Percentiles rank a stretch among this genome's conserved stretches.
Conservation (phyloP, 306 rosid genomes). For the Comarum palustre region DNA sequence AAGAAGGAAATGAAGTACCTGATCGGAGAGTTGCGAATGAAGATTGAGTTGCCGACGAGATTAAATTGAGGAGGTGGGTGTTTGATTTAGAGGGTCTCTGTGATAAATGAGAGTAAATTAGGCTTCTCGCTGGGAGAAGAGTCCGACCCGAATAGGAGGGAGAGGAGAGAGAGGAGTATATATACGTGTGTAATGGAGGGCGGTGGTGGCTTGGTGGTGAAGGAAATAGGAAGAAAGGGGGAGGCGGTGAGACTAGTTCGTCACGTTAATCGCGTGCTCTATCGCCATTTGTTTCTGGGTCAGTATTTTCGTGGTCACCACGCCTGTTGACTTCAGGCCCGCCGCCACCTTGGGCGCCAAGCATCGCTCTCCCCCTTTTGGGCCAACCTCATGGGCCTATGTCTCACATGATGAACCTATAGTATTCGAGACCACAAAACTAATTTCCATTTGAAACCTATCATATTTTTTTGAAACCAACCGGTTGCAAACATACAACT, state of each 20-base stretch:
- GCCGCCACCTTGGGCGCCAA: slow-evolving; percentile 3
- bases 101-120: neutral
- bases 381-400: neutral
- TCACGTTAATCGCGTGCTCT: slow-evolving; percentile 17
- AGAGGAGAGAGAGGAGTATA: neutral
- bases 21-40: slow-evolving; percentile 9
- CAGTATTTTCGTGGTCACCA: slow-evolving; percentile 24
- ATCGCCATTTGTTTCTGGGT: slow-evolving; percentile 8
- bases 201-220: neutral
- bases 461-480: no score
- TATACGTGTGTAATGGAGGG: neutral
- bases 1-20: neutral
- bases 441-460: no score
- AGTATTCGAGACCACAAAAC: no score
- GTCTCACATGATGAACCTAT: no score
- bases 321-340: neutral
- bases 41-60: neutral
- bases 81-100: neutral
- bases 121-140: neutral
- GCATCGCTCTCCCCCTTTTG: neutral
- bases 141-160: slow-evolving; percentile 3
- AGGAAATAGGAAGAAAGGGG: neutral
- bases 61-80: neutral
- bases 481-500: no score
- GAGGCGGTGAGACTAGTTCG: slow-evolving; percentile 21